Percentiles rank a stretch among this genome's conserved stretches.
Evolutionary conservation across 2,329 filamentous ascomycete genomes (phyloP).

Genomic region (Biscogniauxia marginata): DNA sequence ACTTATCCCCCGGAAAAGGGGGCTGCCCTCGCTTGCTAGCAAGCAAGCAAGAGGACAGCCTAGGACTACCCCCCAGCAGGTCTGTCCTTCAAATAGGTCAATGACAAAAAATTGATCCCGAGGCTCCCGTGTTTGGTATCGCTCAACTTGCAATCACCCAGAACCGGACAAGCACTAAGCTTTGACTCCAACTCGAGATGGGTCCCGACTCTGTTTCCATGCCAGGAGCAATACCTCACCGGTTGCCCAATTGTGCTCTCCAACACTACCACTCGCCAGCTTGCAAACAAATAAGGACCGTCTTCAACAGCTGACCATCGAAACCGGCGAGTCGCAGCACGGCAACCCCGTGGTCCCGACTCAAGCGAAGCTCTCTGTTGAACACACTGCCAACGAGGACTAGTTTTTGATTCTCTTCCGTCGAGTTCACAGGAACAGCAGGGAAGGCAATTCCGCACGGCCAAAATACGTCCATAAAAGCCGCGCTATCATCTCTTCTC

Average conservation of each 20-base stretch:
- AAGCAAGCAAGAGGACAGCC: conserved; percentile 21
- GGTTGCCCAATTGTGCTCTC: conserved; percentile 18
- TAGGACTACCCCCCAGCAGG: conserved; percentile 17
- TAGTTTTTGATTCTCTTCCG: conserved; percentile 91
- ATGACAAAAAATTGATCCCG: conserved; percentile 26
- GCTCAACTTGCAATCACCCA: conserved; percentile 27
- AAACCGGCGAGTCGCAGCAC: conserved; percentile 30
- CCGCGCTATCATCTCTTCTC: conserved; percentile 62
- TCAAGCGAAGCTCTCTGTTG: conserved; percentile 64
- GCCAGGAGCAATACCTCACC: conserved; percentile 17
- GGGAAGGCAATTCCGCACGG: conserved; percentile 70
- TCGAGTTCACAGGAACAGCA: conserved; percentile 35
- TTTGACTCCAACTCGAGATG: conserved; percentile 94
- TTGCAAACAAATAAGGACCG: conserved; percentile 17
- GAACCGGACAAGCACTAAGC: conserved; percentile 79
- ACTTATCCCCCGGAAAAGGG: conserved; percentile 34
- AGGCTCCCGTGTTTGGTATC: conserved; percentile 8
- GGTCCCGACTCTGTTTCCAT: conserved; percentile 59
- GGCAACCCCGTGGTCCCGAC: conserved; percentile 17
- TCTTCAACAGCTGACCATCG: conserved; percentile 21
- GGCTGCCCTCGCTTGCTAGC: conserved; percentile 21
- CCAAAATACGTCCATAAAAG: conserved; percentile 98
- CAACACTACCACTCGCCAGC: conserved; percentile 8
- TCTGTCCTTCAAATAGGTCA: conserved; percentile 11
- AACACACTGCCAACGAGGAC: conserved; percentile 83